A percentile compares a stretch with the other conserved stretches of the same genome.
These are phyloP conservation scores for Paragyromitra xinjiangensis DNA, from an alignment of 495 filamentous ascomycete species.

Conservation along the genomic window DNA sequence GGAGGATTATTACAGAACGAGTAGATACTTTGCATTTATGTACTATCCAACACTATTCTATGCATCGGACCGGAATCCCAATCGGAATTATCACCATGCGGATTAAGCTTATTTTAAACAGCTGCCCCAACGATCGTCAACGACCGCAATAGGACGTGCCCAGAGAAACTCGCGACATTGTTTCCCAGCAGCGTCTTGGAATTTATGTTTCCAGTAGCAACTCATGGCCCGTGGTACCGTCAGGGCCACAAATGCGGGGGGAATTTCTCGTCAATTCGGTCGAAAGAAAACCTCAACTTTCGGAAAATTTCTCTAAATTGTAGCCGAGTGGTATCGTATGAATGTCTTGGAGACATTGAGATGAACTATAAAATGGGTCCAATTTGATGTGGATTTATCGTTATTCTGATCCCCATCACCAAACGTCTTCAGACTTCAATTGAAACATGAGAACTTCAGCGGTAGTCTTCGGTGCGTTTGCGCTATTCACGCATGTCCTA, in stretches of 20 bases:
- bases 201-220: neutral
- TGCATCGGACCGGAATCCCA: slow-evolving; percentile 10
- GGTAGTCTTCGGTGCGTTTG: slow-evolving; percentile 19
- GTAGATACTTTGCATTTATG: neutral
- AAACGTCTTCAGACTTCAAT: slow-evolving; percentile 12
- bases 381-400: neutral
- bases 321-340: slow-evolving; percentile 1
- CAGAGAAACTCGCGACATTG: neutral
- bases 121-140: slow-evolving; percentile 2
- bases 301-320: slow-evolving; percentile 23
- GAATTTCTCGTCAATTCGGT: slow-evolving; percentile 34
- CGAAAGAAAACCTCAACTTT: slow-evolving; percentile 21
- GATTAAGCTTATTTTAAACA: slow-evolving; percentile 1
- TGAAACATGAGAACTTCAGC: slow-evolving; percentile 31
- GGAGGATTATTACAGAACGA: neutral
- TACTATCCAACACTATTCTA: neutral
- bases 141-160: neutral
- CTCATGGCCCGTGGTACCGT: slow-evolving; percentile 6
- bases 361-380: slow-evolving; percentile 16
- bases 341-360: neutral
- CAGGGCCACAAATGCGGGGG: neutral
- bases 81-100: neutral
- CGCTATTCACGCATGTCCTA: slow-evolving; percentile 23
- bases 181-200: neutral
- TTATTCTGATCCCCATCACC: neutral